These are phyloP conservation scores for Phaffia rhodozyma DNA, from an alignment of 1,284 basidiomycete species.

Conservation along the genomic window DNA sequence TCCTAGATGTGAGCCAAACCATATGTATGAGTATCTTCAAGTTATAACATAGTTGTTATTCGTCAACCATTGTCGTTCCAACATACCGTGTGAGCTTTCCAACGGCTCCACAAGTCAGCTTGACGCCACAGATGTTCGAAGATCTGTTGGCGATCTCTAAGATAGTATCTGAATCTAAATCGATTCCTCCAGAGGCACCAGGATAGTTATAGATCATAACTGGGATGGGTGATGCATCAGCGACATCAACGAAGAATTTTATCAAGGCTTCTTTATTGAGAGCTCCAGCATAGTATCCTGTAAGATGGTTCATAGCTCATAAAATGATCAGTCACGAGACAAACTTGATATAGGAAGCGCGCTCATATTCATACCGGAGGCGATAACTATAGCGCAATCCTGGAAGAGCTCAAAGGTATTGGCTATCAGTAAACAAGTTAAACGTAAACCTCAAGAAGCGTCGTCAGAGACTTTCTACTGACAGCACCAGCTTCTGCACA, in stretches of 20 bases:
- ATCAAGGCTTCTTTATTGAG: slow-evolving; percentile 57
- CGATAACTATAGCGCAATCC: too few relatives aligned
- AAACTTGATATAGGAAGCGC: too few relatives aligned
- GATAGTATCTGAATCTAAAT: slow-evolving; percentile 74
- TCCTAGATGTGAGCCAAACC: slow-evolving; percentile 24
- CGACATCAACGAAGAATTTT: slow-evolving; percentile 63
- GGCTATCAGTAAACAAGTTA: too few relatives aligned
- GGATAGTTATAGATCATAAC: slow-evolving; percentile 51
- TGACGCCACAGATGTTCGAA: slow-evolving; percentile 55
- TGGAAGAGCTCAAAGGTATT: too few relatives aligned
- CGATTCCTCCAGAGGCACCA: slow-evolving; percentile 67
- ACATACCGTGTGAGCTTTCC: slow-evolving; percentile 63
- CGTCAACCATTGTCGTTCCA: background rate
- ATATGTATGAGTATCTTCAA: too few relatives aligned
- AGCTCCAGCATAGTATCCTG: slow-evolving; percentile 73
- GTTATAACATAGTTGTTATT: too few relatives aligned
- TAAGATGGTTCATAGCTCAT: slow-evolving; percentile 26
- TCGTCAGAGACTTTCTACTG: too few relatives aligned
- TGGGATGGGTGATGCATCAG: slow-evolving; percentile 66
- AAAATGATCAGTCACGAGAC: too few relatives aligned
- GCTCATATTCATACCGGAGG: too few relatives aligned
- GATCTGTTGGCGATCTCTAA: slow-evolving; percentile 54
- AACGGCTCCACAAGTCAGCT: slow-evolving; percentile 79
- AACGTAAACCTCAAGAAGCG: too few relatives aligned
- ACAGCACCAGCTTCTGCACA: slow-evolving; percentile 68